Evolutionary conservation across 2,329 filamentous ascomycete species (phyloP).

Genomic region (Hymenoscyphus fraxineus): DNA sequence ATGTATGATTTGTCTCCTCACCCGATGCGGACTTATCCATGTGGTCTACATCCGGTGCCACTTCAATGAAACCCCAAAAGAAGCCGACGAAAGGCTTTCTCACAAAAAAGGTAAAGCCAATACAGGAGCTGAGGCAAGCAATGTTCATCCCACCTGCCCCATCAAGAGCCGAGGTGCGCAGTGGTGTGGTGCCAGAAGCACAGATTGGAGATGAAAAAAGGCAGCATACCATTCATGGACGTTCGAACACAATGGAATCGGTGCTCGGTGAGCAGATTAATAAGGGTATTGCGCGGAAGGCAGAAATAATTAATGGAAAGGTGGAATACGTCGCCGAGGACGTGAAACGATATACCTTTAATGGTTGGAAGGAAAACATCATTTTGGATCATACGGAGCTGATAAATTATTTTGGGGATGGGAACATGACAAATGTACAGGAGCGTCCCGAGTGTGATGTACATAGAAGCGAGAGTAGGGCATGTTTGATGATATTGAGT

Average conservation of each 20-base stretch:
- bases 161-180: neutral
- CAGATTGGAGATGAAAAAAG: constrained; percentile 3
- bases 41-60: constrained; percentile 25
- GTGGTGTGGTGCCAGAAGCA: constrained; percentile 6
- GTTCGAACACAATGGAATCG: neutral
- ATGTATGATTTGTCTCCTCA: constrained; percentile 11
- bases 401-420: neutral
- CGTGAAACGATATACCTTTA: neutral
- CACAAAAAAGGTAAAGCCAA: neutral
- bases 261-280: neutral
- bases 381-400: neutral
- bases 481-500: neutral
- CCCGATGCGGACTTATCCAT: constrained; percentile 29
- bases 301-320: neutral
- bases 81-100: neutral
- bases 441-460: neutral
- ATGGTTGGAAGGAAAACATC: neutral
- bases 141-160: constrained; percentile 7
- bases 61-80: neutral
- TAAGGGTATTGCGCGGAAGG: neutral
- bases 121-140: constrained; percentile 5
- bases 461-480: neutral
- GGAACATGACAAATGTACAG: neutral
- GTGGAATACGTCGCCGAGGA: neutral
- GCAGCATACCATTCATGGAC: neutral